Evolutionary conservation across 352 stramenopile species (phyloP), one percentile per base, ranked within the genome.

Genomic region (Pythium utonaiense): DNA sequence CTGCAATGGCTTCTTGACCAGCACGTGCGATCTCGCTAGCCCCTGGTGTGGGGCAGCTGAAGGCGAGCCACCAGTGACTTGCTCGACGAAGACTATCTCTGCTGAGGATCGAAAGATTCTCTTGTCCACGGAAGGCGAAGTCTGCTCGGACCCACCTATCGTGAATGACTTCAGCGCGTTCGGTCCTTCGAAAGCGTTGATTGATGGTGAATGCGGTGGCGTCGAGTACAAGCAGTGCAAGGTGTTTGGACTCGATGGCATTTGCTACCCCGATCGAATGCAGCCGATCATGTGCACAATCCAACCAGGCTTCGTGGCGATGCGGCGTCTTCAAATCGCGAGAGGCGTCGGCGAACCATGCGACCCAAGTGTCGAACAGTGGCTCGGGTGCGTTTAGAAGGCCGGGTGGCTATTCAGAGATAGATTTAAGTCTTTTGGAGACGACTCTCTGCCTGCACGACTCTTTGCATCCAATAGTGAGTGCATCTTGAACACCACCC

Each of bases 1-100:
- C 28, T 69, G 62, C 57, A 65, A 69, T 19, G 62, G 62, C 10
- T 69, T 59, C 50, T 19, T 66, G 13, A 57, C 48, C 3, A 51
- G 52, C 2, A 25, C 28, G 6, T 69, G 62, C 33, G 53, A 69
- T 19, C 24, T 69, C 16, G 57, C 38, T 14, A 19, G 53, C 10
- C 60, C 53, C 30, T 52, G 21, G 1, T 69, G 62, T 38, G 36
- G 31, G 2, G 58, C 60, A 30, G 27, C 52, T 1, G 36, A 27
- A 3, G 57, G 48, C 7, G 55, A 65, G 42, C 56, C 30, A 22
- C 21, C 30, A 0, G 55, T 65, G 3, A 19, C 25, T 17, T 65
- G 62, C 33, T 28, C 41, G 10, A 45, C 31, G 0, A 33, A 59
- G 27, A 17, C 28, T 3, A 59, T 64, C 0, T 16, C 21, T 0